These are phyloP conservation scores for Coniella lustricola DNA, from an alignment of 2,329 filamentous ascomycete genomes.

Conservation along the genomic window DNA sequence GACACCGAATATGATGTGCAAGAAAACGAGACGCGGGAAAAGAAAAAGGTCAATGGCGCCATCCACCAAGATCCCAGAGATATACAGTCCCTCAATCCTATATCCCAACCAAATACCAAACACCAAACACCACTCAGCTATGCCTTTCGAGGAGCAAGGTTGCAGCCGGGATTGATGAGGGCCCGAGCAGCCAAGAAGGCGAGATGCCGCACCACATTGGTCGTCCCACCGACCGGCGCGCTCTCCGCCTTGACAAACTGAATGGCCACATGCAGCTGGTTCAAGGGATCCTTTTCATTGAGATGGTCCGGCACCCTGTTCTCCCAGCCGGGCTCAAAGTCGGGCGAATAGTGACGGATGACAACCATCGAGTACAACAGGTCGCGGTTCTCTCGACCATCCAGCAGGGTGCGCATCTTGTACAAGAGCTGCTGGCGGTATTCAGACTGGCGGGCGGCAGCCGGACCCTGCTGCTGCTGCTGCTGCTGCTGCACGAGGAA, in stretches of 20 bases:
- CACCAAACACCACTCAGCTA: too few species aligned
- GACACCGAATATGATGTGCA: too few species aligned
- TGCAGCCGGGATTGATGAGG: slow-evolving; percentile 47
- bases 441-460: slow-evolving; percentile 20
- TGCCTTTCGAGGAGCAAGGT: slow-evolving; percentile 35
- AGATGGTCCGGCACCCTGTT: slow-evolving; percentile 50
- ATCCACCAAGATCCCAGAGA: not conserved
- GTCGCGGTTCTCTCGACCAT: slow-evolving; percentile 79
- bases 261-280: slow-evolving; percentile 61
- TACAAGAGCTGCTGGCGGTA: slow-evolving; percentile 59
- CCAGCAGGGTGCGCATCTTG: slow-evolving; percentile 63
- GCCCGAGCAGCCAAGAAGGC: slow-evolving; percentile 59
- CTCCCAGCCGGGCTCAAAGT: slow-evolving; percentile 52
- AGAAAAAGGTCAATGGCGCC: too few species aligned
- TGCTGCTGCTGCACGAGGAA: slow-evolving; percentile 59
- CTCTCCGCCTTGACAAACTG: slow-evolving; percentile 63
- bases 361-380: slow-evolving; percentile 85
- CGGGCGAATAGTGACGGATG: slow-evolving; percentile 64
- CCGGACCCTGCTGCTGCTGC: too few species aligned
- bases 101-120: too few species aligned
- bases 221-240: slow-evolving; percentile 59
- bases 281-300: slow-evolving; percentile 60
- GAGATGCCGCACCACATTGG: slow-evolving; percentile 64
- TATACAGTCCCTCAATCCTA: too few species aligned
- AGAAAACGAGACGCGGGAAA: too few species aligned